Evolutionary conservation across 768 basidiomycete species (phyloP).

Genomic region (Heimioporus sp.): DNA sequence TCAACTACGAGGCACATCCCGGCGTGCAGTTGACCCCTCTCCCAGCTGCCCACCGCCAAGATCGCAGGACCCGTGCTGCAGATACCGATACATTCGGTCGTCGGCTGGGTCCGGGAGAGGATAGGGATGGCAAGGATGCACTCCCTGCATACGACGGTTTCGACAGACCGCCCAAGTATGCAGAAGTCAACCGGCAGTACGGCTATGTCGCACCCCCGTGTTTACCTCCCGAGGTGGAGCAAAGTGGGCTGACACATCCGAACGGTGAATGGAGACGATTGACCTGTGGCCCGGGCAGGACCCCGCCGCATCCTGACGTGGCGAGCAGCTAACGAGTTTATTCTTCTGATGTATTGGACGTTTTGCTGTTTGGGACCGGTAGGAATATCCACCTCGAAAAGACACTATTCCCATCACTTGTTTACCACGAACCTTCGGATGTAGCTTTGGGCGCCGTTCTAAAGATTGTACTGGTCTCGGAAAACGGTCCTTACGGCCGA

Average conservation of each 20-base stretch:
- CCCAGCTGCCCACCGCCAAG: constrained; percentile 20
- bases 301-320: not conserved
- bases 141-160: constrained; percentile 47
- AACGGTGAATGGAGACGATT: not conserved
- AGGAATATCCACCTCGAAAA: no score
- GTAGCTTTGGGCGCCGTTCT: no score
- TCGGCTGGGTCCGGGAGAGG: constrained; percentile 31
- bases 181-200: constrained; percentile 17
- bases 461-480: no score
- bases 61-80: constrained; percentile 28
- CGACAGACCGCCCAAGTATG: constrained; percentile 49
- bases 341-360: no score
- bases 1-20: constrained; percentile 7
- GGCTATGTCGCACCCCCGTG: not conserved
- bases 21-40: constrained; percentile 17
- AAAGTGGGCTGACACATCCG: not conserved
- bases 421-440: no score
- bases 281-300: no score
- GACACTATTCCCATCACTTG: no score
- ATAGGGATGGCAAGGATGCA: constrained; percentile 40
- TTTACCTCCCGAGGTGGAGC: not conserved
- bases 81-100: constrained; percentile 44
- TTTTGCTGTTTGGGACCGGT: no score
- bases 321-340: constrained; percentile 5
- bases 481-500: no score